These are phyloP conservation scores for Aspergillus panamensis DNA, from an alignment of 495 filamentous ascomycete species.

Conservation along the genomic window DNA sequence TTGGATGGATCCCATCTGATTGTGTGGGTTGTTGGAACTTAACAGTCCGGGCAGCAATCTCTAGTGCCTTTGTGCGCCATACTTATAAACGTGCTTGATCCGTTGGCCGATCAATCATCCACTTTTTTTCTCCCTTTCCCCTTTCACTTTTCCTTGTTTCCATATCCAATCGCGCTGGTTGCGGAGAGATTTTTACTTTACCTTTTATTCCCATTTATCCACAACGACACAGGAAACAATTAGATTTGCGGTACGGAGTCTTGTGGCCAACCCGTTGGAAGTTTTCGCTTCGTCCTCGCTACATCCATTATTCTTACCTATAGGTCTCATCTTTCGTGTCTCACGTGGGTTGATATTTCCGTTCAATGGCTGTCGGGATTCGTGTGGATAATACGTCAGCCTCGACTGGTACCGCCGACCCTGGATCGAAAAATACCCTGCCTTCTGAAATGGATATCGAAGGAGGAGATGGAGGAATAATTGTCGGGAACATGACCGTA, in stretches of 20 bases:
- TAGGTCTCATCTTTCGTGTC: background rate
- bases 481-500: constrained; percentile 17
- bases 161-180: constrained; percentile 9
- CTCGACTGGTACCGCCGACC: constrained; percentile 6
- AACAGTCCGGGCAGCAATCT: constrained; percentile 13
- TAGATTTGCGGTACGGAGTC: background rate
- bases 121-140: background rate
- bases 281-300: background rate
- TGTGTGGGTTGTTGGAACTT: constrained; percentile 13
- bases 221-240: background rate
- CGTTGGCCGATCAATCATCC: background rate
- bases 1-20: constrained; percentile 15
- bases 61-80: constrained; percentile 3
- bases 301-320: background rate
- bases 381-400: constrained; percentile 15
- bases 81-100: constrained; percentile 1
- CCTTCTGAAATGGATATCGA: constrained; percentile 36
- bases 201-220: background rate
- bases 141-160: constrained; percentile 19
- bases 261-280: background rate
- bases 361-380: constrained; percentile 30
- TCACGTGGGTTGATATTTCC: background rate
- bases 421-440: constrained; percentile 18
- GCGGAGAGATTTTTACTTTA: background rate
- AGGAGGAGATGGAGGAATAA: constrained; percentile 21